Base-by-base conservation (phyloP, 441 rosid genomes). In the Brassica hybrid region DNA sequence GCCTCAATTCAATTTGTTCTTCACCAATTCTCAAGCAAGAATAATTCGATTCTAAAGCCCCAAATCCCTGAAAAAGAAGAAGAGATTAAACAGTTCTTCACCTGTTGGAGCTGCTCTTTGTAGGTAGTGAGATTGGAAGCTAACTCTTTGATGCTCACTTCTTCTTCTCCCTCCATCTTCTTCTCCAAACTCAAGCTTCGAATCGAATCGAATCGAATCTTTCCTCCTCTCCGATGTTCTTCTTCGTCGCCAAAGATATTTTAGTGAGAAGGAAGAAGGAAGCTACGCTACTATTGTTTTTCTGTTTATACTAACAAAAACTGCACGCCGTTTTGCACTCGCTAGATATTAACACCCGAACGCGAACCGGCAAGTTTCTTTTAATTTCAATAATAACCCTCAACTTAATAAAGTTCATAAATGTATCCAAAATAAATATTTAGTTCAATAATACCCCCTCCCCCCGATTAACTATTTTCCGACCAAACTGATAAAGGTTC, bases 81-180 rank as follows among this genome's bases (percentile, higher is more conserved):
- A 57, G 19, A 67, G 38, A 34, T 34, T 7, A 34, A 34, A 34
- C 38, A 34, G 38, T 34, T 34, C 1, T 34, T 34, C 38, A 91
- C 99, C 98, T 88, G 91, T 34, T 85, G 86, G 75, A 91, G 94
- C 80, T 95, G 98, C 43, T 93, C 91, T 74, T 80, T 91, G 83
- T 95, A 95, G 19, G 93, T 91, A 76, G 98, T 86, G 73, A 95
- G 95, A 91, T 87, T 95, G 50, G 97, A 89, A 83, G 97, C 89
- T 67, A 93, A 82, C 87, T 91, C 97, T 8, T 81, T 86, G 4
- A 88, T 83, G 80, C 93, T 91, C 27, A 95, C 81, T 86, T 91
- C 98, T 63, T 90, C 97, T 48, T 84, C 94, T 72, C 96, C 97
- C 79, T 85, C 86, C 99, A 95, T 92, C 7, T 59, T 65, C 19